These are phyloP conservation scores for Xylogone sp. DNA, from an alignment of 2,329 filamentous ascomycete genomes.

Conservation along the genomic window DNA sequence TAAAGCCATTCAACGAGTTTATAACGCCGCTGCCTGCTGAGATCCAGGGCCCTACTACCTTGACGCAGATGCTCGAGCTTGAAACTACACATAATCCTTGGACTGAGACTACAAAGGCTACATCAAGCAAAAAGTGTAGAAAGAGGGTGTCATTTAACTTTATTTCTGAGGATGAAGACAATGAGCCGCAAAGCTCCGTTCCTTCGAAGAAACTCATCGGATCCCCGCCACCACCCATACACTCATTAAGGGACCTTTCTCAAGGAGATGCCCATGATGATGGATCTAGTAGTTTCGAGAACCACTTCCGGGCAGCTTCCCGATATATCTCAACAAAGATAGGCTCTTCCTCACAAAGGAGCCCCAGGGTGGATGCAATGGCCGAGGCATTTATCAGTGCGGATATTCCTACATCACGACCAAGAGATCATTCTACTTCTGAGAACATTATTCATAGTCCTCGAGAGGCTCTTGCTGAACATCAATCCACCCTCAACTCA, in stretches of 20 bases:
- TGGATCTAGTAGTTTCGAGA: not conserved
- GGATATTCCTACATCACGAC: constrained; percentile 24
- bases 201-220: constrained; percentile 1
- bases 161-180: constrained; percentile 5
- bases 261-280: constrained; percentile 15
- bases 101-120: constrained; percentile 12
- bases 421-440: constrained; percentile 11
- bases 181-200: not conserved
- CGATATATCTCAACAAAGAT: not conserved
- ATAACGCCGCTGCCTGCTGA: constrained; percentile 12
- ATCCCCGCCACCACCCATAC: constrained; percentile 18
- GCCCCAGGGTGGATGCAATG: constrained; percentile 42
- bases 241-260: not conserved
- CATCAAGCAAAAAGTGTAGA: constrained; percentile 8
- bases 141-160: constrained; percentile 27
- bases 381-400: constrained; percentile 46
- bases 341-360: constrained; percentile 16
- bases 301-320: constrained; percentile 14
- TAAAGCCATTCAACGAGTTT: constrained; percentile 18
- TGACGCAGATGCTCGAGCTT: constrained; percentile 19
- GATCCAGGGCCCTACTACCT: constrained; percentile 1
- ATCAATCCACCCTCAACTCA: not conserved
- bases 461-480: not conserved
- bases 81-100: constrained; percentile 24
- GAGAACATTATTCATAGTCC: constrained; percentile 28